Evolutionary conservation across 352 stramenopile genomes (phyloP).

Genomic region (Phytophthora palmivora): DNA sequence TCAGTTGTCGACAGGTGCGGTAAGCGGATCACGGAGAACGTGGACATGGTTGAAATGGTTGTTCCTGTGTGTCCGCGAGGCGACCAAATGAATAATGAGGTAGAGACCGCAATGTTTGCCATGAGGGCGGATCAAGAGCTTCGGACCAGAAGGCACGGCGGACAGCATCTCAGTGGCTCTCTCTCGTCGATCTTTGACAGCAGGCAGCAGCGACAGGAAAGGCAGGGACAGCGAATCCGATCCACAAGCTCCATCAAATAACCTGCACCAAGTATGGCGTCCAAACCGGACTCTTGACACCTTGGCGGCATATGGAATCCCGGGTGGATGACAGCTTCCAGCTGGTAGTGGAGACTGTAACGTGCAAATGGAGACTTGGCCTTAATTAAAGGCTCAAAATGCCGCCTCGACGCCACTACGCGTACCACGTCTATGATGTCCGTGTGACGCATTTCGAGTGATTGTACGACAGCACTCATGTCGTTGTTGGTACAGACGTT

Average conservation of each 20-base stretch:
- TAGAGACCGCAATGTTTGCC: constrained; percentile 18
- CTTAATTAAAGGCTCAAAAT: constrained; percentile 1
- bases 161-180: constrained; percentile 33
- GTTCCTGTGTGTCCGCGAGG: constrained; percentile 22
- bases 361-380: no score
- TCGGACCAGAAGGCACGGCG: constrained; percentile 38
- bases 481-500: neutral
- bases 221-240: constrained; percentile 36
- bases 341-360: constrained; percentile 19
- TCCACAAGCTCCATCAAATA: constrained; percentile 30
- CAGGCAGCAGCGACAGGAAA: constrained; percentile 39
- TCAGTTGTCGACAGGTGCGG: constrained; percentile 28
- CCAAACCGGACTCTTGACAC: constrained; percentile 35
- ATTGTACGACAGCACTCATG: constrained; percentile 20
- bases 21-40: constrained; percentile 33
- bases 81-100: constrained; percentile 46
- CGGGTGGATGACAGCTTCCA: constrained; percentile 38
- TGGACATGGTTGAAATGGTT: constrained; percentile 20
- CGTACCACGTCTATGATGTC: constrained; percentile 27
- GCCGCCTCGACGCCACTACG: constrained; percentile 1
- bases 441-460: constrained; percentile 20
- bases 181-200: constrained; percentile 27
- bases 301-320: constrained; percentile 33
- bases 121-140: constrained; percentile 17
- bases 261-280: constrained; percentile 18